Conservation (phyloP, 2,329 filamentous ascomycete genomes). For the Talaromyces sp. region DNA sequence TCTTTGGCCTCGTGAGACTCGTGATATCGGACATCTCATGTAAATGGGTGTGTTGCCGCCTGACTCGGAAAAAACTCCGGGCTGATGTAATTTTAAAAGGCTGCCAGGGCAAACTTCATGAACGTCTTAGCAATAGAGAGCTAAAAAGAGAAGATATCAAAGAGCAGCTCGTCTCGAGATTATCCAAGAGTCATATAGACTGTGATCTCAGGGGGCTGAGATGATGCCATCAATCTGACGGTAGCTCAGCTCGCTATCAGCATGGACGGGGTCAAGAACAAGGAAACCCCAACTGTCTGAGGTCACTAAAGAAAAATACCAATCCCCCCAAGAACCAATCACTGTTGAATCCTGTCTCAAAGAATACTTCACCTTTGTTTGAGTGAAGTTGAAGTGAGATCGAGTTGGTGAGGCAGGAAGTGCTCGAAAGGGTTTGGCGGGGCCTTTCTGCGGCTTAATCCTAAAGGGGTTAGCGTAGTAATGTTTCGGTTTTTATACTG, state of each 20-base stretch:
- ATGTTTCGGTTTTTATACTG: neutral
- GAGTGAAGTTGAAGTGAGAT: neutral
- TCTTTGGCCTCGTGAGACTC: conserved; percentile 45
- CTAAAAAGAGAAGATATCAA: neutral
- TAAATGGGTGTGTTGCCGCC: neutral
- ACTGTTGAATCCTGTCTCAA: too few species aligned
- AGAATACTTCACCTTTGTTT: too few species aligned
- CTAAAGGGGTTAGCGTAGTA: neutral
- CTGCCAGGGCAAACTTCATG: neutral
- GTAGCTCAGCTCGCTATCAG: neutral
- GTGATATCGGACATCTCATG: neutral
- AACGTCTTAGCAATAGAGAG: neutral
- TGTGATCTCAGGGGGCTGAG: neutral
- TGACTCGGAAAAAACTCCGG: neutral
- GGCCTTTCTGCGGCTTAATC: neutral
- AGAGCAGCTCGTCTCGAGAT: neutral
- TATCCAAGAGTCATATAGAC: neutral
- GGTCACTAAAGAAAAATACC: too few species aligned
- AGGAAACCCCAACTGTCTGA: neutral
- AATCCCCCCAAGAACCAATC: too few species aligned
- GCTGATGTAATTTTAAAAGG: neutral
- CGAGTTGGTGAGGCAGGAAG: neutral
- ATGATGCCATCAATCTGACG: neutral
- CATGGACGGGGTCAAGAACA: neutral
- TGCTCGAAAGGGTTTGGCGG: conserved; percentile 6